These are phyloP conservation scores for Vitis labrusca DNA, from an alignment of 164 flowering plant species.

Conservation along the genomic window DNA sequence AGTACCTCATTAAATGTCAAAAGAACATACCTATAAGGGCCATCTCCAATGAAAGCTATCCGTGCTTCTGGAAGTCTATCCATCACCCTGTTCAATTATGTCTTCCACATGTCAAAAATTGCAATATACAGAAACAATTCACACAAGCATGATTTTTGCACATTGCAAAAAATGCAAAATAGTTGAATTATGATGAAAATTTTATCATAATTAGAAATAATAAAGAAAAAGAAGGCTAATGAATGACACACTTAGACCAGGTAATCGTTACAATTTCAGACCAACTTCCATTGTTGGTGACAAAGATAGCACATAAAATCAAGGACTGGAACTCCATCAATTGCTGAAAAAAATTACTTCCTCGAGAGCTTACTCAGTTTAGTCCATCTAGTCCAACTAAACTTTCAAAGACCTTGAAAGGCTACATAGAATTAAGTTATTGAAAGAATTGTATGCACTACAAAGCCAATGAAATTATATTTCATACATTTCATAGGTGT, in stretches of 20 bases:
- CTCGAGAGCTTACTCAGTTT: not conserved
- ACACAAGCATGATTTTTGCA: not conserved
- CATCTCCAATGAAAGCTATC: constrained; percentile 97
- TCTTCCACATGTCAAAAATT: constrained; percentile 17
- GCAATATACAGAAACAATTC: not conserved
- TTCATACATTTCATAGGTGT: too few relatives aligned
- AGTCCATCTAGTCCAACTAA: not conserved
- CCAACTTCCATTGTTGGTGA: not conserved
- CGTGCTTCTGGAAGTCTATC: constrained; percentile 84
- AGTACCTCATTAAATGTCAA: not conserved
- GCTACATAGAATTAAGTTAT: too few relatives aligned
- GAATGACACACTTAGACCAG: not conserved
- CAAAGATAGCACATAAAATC: not conserved
- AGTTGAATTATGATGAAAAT: not conserved
- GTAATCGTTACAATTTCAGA: not conserved
- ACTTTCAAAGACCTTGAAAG: not conserved
- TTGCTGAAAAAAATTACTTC: not conserved
- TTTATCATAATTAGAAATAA: not conserved
- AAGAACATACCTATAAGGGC: constrained; percentile 77
- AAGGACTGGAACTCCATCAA: not conserved
- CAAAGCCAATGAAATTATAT: too few relatives aligned
- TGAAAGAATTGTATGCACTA: too few relatives aligned
- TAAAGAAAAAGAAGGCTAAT: not conserved
- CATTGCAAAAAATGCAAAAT: not conserved
- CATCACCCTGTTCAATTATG: constrained; percentile 70